A percentile compares a stretch with the other conserved stretches of the same genome.
Conservation (phyloP, 371 early-diverging fungal species). For the Mortierella sp. region DNA sequence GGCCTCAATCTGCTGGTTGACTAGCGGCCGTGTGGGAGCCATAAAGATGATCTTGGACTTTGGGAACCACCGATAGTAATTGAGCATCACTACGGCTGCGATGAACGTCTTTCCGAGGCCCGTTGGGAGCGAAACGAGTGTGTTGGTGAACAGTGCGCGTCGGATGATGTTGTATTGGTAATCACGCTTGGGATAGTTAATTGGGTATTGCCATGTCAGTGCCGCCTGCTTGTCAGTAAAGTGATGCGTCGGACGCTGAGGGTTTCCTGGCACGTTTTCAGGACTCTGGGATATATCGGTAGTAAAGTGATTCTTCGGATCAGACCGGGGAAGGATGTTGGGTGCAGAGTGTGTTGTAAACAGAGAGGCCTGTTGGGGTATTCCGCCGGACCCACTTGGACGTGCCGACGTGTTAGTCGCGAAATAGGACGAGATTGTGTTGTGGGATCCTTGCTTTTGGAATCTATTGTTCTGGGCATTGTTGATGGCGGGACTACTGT, state of each 20-base stretch:
- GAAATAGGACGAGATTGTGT: neutral
- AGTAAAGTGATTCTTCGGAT: slow-evolving; percentile 33
- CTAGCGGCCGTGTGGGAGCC: slow-evolving; percentile 93
- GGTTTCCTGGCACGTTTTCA: neutral
- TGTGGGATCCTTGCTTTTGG: slow-evolving; percentile 8
- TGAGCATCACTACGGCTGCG: slow-evolving; percentile 96
- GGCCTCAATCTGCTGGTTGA: slow-evolving; percentile 92
- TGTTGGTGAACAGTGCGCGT: slow-evolving; percentile 83
- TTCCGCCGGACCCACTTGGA: neutral
- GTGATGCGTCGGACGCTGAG: slow-evolving; percentile 55
- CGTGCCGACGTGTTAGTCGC: neutral
- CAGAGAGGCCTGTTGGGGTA: neutral
- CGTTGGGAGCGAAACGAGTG: slow-evolving; percentile 89
- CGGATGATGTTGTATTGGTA: slow-evolving; percentile 92
- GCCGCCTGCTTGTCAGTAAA: slow-evolving; percentile 62
- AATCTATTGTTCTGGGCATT: neutral
- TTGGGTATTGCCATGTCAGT: slow-evolving; percentile 84
- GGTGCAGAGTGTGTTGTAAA: neutral
- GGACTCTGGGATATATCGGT: slow-evolving; percentile 21
- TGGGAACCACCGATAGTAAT: slow-evolving; percentile 96
- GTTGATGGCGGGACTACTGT: neutral
- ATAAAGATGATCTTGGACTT: slow-evolving; percentile 89
- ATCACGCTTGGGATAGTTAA: slow-evolving; percentile 80
- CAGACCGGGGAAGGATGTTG: slow-evolving; percentile 23
- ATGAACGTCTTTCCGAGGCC: slow-evolving; percentile 97